Conservation (phyloP, 768 basidiomycete genomes). For the Mycena galopus region DNA sequence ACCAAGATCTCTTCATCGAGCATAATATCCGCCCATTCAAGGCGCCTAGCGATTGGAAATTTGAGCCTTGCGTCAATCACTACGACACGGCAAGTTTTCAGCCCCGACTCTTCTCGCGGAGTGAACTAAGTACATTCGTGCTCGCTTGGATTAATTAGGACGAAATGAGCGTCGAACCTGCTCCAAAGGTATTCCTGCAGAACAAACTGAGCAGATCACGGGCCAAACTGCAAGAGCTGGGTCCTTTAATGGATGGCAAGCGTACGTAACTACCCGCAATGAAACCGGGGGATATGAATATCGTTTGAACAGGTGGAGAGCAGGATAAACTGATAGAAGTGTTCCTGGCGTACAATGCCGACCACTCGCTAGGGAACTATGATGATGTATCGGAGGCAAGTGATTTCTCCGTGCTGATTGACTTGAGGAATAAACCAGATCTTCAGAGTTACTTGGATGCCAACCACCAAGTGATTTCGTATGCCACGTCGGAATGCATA, state of each 20-base stretch:
- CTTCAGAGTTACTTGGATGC: conserved; percentile 73
- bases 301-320: conserved; percentile 61
- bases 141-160: conserved; percentile 51
- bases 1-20: conserved; percentile 80
- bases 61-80: conserved; percentile 79
- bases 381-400: conserved; percentile 73
- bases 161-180: conserved; percentile 73
- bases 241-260: conserved; percentile 69
- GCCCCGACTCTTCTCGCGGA: conserved; percentile 14
- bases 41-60: conserved; percentile 75
- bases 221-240: conserved; percentile 73
- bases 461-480: conserved; percentile 69
- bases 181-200: conserved; percentile 84
- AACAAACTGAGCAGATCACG: conserved; percentile 77
- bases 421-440: conserved; percentile 36
- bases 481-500: conserved; percentile 66
- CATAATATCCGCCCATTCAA: conserved; percentile 77
- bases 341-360: conserved; percentile 60
- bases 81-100: conserved; percentile 77
- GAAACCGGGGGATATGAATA: not conserved
- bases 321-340: conserved; percentile 62
- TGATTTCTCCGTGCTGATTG: conserved; percentile 13
- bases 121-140: conserved; percentile 6
- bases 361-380: conserved; percentile 65
- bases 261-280: conserved; percentile 55